Evolutionary conservation across 305 asterid species (phyloP).

Genomic region (Plantago coronopus): DNA sequence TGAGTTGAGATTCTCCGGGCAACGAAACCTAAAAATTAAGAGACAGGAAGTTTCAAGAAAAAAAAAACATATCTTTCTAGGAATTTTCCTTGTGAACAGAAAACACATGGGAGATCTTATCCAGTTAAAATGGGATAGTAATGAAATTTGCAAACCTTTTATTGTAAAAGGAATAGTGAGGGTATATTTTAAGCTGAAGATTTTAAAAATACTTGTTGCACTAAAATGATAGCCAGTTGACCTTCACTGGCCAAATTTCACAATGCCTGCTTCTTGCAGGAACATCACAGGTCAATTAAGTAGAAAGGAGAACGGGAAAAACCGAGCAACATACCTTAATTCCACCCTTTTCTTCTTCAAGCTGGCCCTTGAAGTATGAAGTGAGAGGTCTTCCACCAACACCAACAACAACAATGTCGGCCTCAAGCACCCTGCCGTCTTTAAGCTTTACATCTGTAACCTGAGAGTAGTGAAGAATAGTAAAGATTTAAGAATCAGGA

Average conservation of each 20-base stretch:
- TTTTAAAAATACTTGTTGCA: too few relatives aligned
- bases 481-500: conserved; percentile 1
- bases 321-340: conserved; percentile 53
- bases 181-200: too few relatives aligned
- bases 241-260: conserved; percentile 13
- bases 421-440: conserved; percentile 89
- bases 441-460: conserved; percentile 79
- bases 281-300: not conserved
- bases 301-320: conserved; percentile 1
- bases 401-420: conserved; percentile 93
- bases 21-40: not conserved
- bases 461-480: conserved; percentile 42
- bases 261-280: not conserved
- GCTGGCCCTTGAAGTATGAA: conserved; percentile 70
- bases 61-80: too few relatives aligned
- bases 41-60: too few relatives aligned
- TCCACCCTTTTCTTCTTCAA: conserved; percentile 90
- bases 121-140: too few relatives aligned
- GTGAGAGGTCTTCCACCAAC: conserved; percentile 85
- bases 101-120: too few relatives aligned
- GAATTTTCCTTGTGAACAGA: too few relatives aligned
- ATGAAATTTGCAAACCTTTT: too few relatives aligned
- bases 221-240: not conserved
- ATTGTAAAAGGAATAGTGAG: too few relatives aligned
- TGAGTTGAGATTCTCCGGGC: not conserved